phyloP scores from a whole-genome alignment of 2,329 filamentous ascomycete genomes.

The Alternaria conjuncta region DNA sequence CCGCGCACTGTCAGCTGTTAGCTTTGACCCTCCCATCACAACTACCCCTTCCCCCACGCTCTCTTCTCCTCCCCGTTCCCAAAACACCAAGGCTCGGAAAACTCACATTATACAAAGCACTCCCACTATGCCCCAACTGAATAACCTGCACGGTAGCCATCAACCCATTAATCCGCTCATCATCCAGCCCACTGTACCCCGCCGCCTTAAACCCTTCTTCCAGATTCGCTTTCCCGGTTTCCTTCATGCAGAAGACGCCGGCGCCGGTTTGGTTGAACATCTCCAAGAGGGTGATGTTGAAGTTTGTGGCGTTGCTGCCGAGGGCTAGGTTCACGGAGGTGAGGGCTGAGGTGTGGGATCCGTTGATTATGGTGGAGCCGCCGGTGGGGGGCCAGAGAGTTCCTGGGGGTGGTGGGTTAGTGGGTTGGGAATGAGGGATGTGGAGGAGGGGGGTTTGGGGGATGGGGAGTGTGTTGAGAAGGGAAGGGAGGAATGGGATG shows the following conservation, averaged over 20 bases:
- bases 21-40: too few species aligned
- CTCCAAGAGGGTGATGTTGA: slow-evolving; percentile 54
- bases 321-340: slow-evolving; percentile 58
- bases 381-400: slow-evolving; percentile 54
- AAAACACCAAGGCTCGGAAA: too few species aligned
- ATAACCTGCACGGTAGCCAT: slow-evolving; percentile 56
- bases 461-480: neutral
- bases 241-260: slow-evolving; percentile 55
- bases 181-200: slow-evolving; percentile 27
- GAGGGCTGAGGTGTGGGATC: slow-evolving; percentile 52
- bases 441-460: neutral
- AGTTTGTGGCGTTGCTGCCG: slow-evolving; percentile 49
- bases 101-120: slow-evolving; percentile 53
- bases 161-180: slow-evolving; percentile 42
- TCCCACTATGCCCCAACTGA: slow-evolving; percentile 50
- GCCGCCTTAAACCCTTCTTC: slow-evolving; percentile 32
- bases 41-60: too few species aligned
- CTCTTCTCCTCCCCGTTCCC: too few species aligned
- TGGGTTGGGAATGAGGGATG: neutral
- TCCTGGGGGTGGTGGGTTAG: neutral
- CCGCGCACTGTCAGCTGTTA: slow-evolving; percentile 48
- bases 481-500: neutral
- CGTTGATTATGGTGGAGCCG: slow-evolving; percentile 51
- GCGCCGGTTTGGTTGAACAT: slow-evolving; percentile 58
- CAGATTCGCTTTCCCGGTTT: slow-evolving; percentile 37